Evolutionary conservation across 2,329 filamentous ascomycete species (phyloP).

Genomic region (Pestalotiopsis sp.): DNA sequence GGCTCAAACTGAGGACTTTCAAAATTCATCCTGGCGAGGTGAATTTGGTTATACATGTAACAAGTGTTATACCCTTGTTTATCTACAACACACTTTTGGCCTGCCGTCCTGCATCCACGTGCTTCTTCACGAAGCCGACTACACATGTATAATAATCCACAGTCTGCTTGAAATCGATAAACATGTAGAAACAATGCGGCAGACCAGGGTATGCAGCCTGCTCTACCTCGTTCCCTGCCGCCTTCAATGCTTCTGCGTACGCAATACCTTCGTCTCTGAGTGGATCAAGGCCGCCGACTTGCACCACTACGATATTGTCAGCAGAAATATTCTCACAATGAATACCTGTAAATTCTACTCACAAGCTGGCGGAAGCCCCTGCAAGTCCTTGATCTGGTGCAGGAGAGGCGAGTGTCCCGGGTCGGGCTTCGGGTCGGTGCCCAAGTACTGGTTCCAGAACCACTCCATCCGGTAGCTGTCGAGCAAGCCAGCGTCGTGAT

Average conservation of each 20-base stretch:
- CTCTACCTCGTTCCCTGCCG: conserved; percentile 34
- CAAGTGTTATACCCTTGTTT: too few relatives aligned
- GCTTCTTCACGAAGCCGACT: conserved; percentile 9
- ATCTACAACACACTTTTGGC: not conserved
- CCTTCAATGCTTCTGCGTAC: conserved; percentile 37
- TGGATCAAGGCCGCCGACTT: conserved; percentile 36
- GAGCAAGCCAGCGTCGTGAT: conserved; percentile 33
- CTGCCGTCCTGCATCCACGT: not conserved
- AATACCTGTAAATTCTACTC: conserved; percentile 17
- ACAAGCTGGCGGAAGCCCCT: conserved; percentile 36
- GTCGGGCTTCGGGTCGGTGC: conserved; percentile 27
- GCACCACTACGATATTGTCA: conserved; percentile 31
- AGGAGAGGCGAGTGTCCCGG: conserved; percentile 36
- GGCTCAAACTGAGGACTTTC: too few relatives aligned
- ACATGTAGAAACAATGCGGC: conserved; percentile 35
- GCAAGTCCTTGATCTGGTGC: conserved; percentile 27
- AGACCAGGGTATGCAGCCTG: conserved; percentile 36
- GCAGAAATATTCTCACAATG: not conserved
- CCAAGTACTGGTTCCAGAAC: conserved; percentile 37
- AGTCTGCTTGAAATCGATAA: conserved; percentile 4
- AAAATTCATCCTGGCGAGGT: too few relatives aligned
- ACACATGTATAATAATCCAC: not conserved
- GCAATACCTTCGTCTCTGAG: conserved; percentile 42
- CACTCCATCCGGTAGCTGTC: conserved; percentile 32
- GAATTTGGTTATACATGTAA: too few relatives aligned